phyloP scores from a whole-genome alignment of 164 flowering plant genomes.

The Piper longum region DNA sequence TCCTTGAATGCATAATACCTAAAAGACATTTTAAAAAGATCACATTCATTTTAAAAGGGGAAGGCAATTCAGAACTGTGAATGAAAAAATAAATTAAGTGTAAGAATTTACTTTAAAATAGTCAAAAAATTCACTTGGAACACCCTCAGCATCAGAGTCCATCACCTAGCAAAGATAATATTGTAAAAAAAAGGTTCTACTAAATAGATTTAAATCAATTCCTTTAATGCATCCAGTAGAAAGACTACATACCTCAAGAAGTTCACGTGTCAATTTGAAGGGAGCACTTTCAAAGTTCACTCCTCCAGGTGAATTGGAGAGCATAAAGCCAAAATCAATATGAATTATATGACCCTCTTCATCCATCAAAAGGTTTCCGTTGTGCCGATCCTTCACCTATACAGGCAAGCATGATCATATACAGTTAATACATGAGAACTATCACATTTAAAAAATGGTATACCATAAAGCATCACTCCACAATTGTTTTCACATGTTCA shows the following conservation, averaged over 20 bases:
- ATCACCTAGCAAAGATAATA: slow-evolving; percentile 49
- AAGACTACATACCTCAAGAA: slow-evolving; percentile 70
- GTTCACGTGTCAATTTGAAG: slow-evolving; percentile 96
- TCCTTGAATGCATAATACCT: slow-evolving; percentile 99
- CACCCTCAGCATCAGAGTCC: slow-evolving; percentile 99
- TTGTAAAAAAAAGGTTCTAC: neutral
- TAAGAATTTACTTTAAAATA: slow-evolving; percentile 62
- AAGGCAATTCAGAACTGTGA: neutral
- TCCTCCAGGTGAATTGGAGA: slow-evolving; percentile 98
- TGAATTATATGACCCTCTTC: slow-evolving; percentile 99
- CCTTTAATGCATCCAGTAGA: neutral
- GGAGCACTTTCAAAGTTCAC: slow-evolving; percentile 99
- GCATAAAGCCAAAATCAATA: slow-evolving; percentile 99
- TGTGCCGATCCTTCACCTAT: slow-evolving; percentile 95
- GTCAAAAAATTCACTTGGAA: slow-evolving; percentile 98
- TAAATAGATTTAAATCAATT: neutral
- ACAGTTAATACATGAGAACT: neutral
- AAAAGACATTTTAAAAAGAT: slow-evolving; percentile 5
- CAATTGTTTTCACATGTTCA: too few relatives aligned
- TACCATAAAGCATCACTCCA: too few relatives aligned
- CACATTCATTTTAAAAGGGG: neutral
- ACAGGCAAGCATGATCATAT: neutral
- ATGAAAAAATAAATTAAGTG: neutral
- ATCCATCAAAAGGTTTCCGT: slow-evolving; percentile 93
- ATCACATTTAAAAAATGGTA: too few relatives aligned